Conservation (phyloP, 2,329 filamentous ascomycete genomes). For the Davidsoniella virescens region DNA sequence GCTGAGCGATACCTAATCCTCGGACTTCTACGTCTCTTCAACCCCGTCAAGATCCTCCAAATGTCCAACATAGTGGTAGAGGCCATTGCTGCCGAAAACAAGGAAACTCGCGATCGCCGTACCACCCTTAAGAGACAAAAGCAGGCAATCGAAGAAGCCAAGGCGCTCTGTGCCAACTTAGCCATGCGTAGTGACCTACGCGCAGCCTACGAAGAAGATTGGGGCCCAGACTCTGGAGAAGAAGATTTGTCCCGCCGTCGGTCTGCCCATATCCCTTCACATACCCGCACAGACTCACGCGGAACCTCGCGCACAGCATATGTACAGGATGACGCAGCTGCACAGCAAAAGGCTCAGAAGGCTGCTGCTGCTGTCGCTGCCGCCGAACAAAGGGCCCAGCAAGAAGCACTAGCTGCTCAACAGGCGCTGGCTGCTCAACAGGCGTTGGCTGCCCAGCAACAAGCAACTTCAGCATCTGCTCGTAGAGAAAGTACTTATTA, state of each 20-base stretch:
- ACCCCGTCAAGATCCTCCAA: conserved; percentile 33
- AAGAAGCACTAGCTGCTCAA: neutral
- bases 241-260: conserved; percentile 6
- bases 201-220: conserved; percentile 18
- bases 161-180: conserved; percentile 31
- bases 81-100: conserved; percentile 36
- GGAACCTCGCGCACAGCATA: too few relatives aligned
- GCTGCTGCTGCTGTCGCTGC: too few relatives aligned
- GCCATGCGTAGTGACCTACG: conserved; percentile 37
- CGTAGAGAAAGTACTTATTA: conserved; percentile 7
- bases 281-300: too few relatives aligned
- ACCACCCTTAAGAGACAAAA: conserved; percentile 31
- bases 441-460: conserved; percentile 5
- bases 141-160: conserved; percentile 33
- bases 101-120: conserved; percentile 34
- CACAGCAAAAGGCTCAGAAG: neutral
- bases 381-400: neutral
- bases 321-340: too few relatives aligned
- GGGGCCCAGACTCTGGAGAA: conserved; percentile 10
- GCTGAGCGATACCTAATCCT: conserved; percentile 34
- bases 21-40: conserved; percentile 35
- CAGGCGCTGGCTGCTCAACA: conserved; percentile 6
- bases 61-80: conserved; percentile 30
- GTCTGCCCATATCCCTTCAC: neutral
- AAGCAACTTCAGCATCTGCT: conserved; percentile 3